Conservation (phyloP, 1,284 basidiomycete species). For the Ustilago trichophora region DNA sequence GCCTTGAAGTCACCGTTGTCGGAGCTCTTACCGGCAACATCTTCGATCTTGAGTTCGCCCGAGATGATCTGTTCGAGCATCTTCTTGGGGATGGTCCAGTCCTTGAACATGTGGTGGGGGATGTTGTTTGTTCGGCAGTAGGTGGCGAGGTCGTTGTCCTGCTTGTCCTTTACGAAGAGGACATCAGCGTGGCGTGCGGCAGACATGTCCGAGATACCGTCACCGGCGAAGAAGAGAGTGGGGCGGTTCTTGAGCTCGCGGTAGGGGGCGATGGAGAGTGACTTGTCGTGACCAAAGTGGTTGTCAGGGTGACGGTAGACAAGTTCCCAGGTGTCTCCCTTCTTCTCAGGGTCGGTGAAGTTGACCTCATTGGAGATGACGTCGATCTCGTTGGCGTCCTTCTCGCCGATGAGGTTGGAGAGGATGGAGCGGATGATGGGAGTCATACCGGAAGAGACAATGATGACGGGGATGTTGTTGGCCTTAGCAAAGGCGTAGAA, state of each 20-base stretch:
- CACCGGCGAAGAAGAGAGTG: conserved; percentile 65
- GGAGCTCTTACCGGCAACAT: conserved; percentile 43
- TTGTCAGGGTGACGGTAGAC: conserved; percentile 66
- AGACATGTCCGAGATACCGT: conserved; percentile 66
- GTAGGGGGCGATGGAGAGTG: conserved; percentile 63
- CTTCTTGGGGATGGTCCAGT: conserved; percentile 62
- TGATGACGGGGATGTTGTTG: conserved; percentile 64
- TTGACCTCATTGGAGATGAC: conserved; percentile 65
- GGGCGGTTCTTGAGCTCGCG: conserved; percentile 61
- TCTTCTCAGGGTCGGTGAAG: conserved; percentile 63
- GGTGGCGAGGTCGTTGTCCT: conserved; percentile 65
- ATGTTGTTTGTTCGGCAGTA: conserved; percentile 63
- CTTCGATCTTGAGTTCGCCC: conserved; percentile 47
- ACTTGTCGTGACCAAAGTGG: conserved; percentile 65
- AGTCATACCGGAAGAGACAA: conserved; percentile 65
- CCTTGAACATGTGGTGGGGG: conserved; percentile 62
- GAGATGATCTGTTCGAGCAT: conserved; percentile 55
- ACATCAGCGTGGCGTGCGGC: conserved; percentile 66
- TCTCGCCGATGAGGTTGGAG: conserved; percentile 64
- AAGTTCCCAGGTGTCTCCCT: conserved; percentile 63
- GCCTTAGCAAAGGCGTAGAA: conserved; percentile 64
- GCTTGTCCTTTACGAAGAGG: conserved; percentile 65
- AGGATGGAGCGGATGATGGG: conserved; percentile 65
- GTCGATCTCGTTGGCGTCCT: conserved; percentile 64
- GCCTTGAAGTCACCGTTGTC: conserved; percentile 41